Base-by-base conservation (phyloP, 2,329 filamentous ascomycete species). In the Colletotrichum orchidophilum region DNA sequence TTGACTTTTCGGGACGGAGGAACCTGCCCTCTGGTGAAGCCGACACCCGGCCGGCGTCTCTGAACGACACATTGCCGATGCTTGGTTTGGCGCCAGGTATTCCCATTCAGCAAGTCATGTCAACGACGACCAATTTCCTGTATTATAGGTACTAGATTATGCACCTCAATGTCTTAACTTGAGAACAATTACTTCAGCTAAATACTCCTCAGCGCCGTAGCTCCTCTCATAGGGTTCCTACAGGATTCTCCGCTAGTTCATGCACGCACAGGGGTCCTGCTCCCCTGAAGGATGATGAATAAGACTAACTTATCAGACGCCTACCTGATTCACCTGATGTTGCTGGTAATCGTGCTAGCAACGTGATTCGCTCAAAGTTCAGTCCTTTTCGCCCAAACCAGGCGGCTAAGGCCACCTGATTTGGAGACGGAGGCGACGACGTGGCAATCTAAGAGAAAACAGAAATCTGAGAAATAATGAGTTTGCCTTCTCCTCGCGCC, bases 31-130 rank as follows among this genome's bases (percentile, higher is more conserved):
- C 33, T 4, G 62, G 63, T 1, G 35, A 58, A 18, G 50, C 29
- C 7, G 29, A 42, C 0, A 33, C 49, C 9, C 33, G 27, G 26
- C 62, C 53, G 18, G 67, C 67, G 1, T 55, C 73, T n/a, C 50
- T 75, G 29, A 52, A 50, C 1, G 72, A 75, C 54, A 63, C 18
- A 1, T 39, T 75, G 58, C 69, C 72, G 6, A 70, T 70, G 11
- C 13, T 72, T 31, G 66, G 68, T 2, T 31, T 75, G 24, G 73
- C 66, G 31, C 31, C 39, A 1, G 73, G 73, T 27, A n/a, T 72
- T 3, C 63, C 60, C 1, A 54, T 75, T 3, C 55, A 63, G 3
- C 57, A 53, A 5, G 66, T 72, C 49, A 75, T 75, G 74, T 63
- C 63, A 15, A 72, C 74, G 3, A 33, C 67, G 3, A 52, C 18